Conservation (phyloP, 2,329 filamentous ascomycete species). For the Trichoderma sp. region DNA sequence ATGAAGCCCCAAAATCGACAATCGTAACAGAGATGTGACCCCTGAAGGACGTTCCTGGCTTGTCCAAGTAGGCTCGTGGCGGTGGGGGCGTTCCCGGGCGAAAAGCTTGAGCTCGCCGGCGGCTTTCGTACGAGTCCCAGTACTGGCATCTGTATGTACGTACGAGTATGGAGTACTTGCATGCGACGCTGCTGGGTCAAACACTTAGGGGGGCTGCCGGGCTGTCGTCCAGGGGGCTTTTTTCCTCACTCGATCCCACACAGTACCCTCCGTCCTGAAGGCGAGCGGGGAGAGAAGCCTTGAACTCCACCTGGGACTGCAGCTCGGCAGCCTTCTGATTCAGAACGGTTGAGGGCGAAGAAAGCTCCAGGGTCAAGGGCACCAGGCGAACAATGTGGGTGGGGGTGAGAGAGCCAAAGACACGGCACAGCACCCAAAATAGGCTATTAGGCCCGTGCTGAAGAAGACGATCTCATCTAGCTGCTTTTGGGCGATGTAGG, state of each 20-base stretch:
- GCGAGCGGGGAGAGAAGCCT: constrained; percentile 11
- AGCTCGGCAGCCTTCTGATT: constrained; percentile 8
- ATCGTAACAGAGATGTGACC: constrained; percentile 2
- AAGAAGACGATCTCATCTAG: constrained; percentile 19
- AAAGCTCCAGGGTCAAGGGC: not conserved
- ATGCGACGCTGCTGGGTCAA: constrained; percentile 11
- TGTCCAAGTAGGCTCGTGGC: constrained; percentile 13
- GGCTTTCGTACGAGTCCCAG: constrained; percentile 3
- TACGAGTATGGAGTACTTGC: not conserved
- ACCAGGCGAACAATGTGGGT: constrained; percentile 7
- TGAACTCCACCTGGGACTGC: not conserved
- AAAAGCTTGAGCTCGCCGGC: constrained; percentile 10
- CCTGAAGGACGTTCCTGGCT: constrained; percentile 18
- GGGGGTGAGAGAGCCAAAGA: constrained; percentile 4
- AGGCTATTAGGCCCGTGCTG: constrained; percentile 17
- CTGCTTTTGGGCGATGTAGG: constrained; percentile 6
- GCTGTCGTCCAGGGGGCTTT: constrained; percentile 10
- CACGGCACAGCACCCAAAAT: constrained; percentile 16
- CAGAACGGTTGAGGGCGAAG: not conserved
- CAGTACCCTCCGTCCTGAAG: constrained; percentile 2
- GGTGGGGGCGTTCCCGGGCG: constrained; percentile 13
- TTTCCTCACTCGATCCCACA: constrained; percentile 11
- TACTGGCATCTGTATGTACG: not conserved
- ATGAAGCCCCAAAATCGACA: not conserved
- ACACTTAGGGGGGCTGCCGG: constrained; percentile 14